A percentile compares a stretch with the other conserved stretches of the same genome.
These are phyloP conservation scores for Lactarius hatsudake DNA, from an alignment of 768 basidiomycete genomes.

Conservation along the genomic window DNA sequence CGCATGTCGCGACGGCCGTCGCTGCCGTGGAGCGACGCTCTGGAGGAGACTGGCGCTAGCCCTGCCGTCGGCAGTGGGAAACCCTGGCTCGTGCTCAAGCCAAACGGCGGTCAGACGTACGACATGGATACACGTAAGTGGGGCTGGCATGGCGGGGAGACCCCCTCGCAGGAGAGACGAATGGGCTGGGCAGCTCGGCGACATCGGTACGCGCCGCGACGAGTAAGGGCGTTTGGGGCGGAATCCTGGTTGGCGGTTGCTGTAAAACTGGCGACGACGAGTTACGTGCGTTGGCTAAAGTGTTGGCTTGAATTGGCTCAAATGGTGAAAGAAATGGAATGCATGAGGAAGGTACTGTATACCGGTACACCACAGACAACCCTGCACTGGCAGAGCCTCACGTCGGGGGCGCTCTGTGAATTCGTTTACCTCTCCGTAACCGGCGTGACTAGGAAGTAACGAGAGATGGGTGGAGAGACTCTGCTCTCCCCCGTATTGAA, in stretches of 20 bases:
- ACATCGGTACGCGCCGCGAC: constrained; percentile 30
- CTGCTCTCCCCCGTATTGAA: too few relatives aligned
- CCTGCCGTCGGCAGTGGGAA: constrained; percentile 20
- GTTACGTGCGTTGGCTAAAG: constrained; percentile 35
- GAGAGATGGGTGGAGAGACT: too few relatives aligned
- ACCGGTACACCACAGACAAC: too few relatives aligned
- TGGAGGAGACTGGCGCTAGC: neutral
- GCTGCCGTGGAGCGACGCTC: constrained; percentile 36
- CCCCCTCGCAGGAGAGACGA: constrained; percentile 26
- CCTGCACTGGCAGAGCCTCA: too few relatives aligned
- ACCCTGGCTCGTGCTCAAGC: constrained; percentile 67
- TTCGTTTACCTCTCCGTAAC: too few relatives aligned
- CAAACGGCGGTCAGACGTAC: constrained; percentile 63
- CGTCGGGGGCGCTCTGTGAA: too few relatives aligned
- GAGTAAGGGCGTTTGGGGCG: constrained; percentile 40
- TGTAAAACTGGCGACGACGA: constrained; percentile 59
- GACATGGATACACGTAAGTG: constrained; percentile 48
- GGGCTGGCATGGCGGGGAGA: constrained; percentile 28
- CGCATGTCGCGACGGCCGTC: constrained; percentile 43
- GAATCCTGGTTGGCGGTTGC: constrained; percentile 66
- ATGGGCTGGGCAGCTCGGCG: constrained; percentile 40
- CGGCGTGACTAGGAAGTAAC: too few relatives aligned
- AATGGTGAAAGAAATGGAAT: neutral
- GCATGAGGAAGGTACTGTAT: constrained; percentile 14
- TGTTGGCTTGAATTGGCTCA: neutral